A percentile compares a stretch with the other conserved stretches of the same genome.
These are phyloP conservation scores for Eucalyptus camaldulensis DNA, from an alignment of 345 rosid species.

Conservation along the genomic window DNA sequence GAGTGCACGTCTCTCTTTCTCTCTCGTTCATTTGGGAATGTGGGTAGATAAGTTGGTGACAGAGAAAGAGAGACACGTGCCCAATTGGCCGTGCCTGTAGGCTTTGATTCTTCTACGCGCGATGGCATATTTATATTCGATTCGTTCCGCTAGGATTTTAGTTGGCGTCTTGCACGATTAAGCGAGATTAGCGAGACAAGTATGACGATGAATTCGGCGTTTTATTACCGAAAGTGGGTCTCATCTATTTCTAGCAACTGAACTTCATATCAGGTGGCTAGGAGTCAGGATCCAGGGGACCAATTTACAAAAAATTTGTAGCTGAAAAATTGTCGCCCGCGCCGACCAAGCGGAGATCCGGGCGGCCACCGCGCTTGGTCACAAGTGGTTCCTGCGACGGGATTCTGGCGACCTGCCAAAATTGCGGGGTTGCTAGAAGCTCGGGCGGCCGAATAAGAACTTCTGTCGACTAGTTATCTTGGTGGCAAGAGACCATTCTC, in stretches of 20 bases:
- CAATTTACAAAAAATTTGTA: background rate
- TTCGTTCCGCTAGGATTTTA: background rate
- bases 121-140: background rate
- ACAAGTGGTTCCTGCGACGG: background rate
- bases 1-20: background rate
- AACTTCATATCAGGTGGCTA: background rate
- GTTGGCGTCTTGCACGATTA: background rate
- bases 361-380: too few species aligned
- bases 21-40: background rate
- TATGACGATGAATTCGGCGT: background rate
- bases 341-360: too few species aligned
- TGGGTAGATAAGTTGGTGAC: background rate
- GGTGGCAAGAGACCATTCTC: background rate
- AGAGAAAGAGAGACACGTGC: background rate
- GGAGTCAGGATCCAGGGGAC: background rate
- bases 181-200: background rate
- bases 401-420: background rate
- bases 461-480: background rate
- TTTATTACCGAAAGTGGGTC: background rate
- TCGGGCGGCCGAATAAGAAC: accelerated
- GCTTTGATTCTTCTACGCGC: background rate
- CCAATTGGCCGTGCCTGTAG: background rate
- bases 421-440: background rate
- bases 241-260: background rate
- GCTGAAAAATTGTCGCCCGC: too few species aligned